Conservation (phyloP, 495 filamentous ascomycete genomes). For the Aspergillus biplanus region DNA sequence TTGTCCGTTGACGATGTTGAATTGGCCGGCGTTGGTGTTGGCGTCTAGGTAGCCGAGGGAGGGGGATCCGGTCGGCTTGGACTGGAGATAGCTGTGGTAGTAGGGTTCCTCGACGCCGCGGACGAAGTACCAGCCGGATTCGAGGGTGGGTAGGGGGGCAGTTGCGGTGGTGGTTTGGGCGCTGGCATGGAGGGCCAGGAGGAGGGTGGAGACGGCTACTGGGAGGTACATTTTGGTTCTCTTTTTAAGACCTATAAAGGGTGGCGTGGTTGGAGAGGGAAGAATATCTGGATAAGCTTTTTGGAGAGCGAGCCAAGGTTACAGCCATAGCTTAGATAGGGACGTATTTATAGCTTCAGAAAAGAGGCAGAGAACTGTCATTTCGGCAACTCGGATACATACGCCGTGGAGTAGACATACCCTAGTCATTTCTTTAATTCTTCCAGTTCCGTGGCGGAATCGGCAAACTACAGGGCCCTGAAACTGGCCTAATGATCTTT, state of each 20-base stretch:
- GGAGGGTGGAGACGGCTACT: background rate
- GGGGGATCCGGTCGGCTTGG: slow-evolving; percentile 12
- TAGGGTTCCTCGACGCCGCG: slow-evolving; percentile 18
- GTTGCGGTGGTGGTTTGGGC: slow-evolving; percentile 18
- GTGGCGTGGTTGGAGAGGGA: background rate
- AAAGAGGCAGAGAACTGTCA: background rate
- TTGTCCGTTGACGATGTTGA: slow-evolving; percentile 18
- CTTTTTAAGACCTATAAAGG: background rate
- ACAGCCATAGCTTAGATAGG: background rate
- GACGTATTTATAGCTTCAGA: background rate
- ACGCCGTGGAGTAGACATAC: background rate
- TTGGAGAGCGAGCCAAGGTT: background rate
- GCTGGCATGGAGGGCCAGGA: slow-evolving; percentile 8
- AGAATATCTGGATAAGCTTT: background rate
- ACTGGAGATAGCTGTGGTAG: slow-evolving; percentile 23
- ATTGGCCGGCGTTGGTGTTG: slow-evolving; percentile 20
- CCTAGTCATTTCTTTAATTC: background rate
- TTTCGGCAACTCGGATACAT: slow-evolving; percentile 2
- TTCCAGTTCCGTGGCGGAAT: slow-evolving; percentile 6
- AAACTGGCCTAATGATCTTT: background rate
- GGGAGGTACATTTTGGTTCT: background rate
- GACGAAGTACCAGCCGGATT: slow-evolving; percentile 17
- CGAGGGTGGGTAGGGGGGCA: slow-evolving; percentile 10
- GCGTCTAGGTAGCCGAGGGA: slow-evolving; percentile 11
- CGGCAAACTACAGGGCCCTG: background rate